These are phyloP conservation scores for Lathyrus sativus DNA, from an alignment of 306 rosid genomes.

Conservation along the genomic window DNA sequence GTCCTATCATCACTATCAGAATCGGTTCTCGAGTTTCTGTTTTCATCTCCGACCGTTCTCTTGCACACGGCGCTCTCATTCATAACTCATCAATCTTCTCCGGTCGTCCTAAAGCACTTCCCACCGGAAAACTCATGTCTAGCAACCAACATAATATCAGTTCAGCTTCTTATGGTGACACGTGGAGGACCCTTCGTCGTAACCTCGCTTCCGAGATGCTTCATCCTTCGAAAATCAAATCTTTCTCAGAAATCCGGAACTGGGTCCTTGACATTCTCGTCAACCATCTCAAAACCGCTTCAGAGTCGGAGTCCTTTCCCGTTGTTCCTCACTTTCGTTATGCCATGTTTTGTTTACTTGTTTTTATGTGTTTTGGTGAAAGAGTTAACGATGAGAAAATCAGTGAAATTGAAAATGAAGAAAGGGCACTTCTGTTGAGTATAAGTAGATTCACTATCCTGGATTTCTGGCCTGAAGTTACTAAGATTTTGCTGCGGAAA, in stretches of 20 bases:
- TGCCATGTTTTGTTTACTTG: slow-evolving; percentile 47
- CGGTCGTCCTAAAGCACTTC: slow-evolving; percentile 33
- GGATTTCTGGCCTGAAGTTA: slow-evolving; percentile 34
- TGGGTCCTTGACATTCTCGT: slow-evolving; percentile 41
- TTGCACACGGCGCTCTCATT: slow-evolving; percentile 46
- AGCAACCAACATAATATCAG: slow-evolving; percentile 35
- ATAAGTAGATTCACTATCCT: background rate
- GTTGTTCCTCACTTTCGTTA: slow-evolving; percentile 35
- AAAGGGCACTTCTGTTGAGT: background rate
- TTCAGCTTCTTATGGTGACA: slow-evolving; percentile 42
- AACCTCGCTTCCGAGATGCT: slow-evolving; percentile 48
- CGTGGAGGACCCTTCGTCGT: slow-evolving; percentile 52
- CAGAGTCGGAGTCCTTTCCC: background rate
- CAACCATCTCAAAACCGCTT: slow-evolving; percentile 13
- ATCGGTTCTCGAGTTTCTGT: slow-evolving; percentile 26
- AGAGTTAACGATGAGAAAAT: slow-evolving; percentile 33
- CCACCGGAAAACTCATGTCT: background rate
- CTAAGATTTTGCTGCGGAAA: slow-evolving; percentile 4
- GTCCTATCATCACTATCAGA: slow-evolving; percentile 43
- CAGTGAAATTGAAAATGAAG: slow-evolving; percentile 34
- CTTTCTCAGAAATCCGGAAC: slow-evolving; percentile 36
- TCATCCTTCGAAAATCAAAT: slow-evolving; percentile 34
- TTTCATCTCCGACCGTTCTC: slow-evolving; percentile 40
- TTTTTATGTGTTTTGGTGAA: slow-evolving; percentile 52
- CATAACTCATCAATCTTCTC: slow-evolving; percentile 43